phyloP scores from a whole-genome alignment of 331 rosid species.

The Malus hybrid region DNA sequence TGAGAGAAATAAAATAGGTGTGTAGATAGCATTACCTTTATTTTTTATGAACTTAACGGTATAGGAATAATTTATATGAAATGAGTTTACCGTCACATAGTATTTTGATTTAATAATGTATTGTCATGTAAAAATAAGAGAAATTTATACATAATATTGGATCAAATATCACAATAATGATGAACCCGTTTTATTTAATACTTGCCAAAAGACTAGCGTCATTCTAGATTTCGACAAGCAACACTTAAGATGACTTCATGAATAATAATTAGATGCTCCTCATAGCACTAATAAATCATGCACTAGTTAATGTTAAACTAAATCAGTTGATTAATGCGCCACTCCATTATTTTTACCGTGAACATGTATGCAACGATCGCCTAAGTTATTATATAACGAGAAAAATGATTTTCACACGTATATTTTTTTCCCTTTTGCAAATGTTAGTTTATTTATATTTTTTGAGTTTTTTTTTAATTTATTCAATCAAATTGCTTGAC shows the following conservation, averaged over 20 bases:
- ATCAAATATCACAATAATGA: too few species aligned
- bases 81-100: not conserved
- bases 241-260: not conserved
- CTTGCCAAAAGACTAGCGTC: too few species aligned
- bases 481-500: not conserved
- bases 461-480: too few species aligned
- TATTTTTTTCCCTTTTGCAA: too few species aligned
- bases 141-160: too few species aligned
- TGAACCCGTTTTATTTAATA: too few species aligned
- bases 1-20: too few species aligned
- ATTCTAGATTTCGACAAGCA: not conserved
- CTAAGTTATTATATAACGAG: not conserved
- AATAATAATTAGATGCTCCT: too few species aligned
- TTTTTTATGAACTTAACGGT: not conserved
- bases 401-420: not conserved
- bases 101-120: too few species aligned
- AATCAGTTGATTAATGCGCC: not conserved
- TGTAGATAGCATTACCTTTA: rapidly evolving
- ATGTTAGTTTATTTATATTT: not conserved
- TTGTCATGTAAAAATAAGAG: too few species aligned
- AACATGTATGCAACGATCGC: too few species aligned
- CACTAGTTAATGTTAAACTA: not conserved
- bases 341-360: not conserved
- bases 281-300: not conserved
- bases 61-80: too few species aligned